A percentile compares a stretch with the other conserved stretches of the same genome.
phyloP scores from a whole-genome alignment of 129 eudicot species.

The Logfia minima region DNA sequence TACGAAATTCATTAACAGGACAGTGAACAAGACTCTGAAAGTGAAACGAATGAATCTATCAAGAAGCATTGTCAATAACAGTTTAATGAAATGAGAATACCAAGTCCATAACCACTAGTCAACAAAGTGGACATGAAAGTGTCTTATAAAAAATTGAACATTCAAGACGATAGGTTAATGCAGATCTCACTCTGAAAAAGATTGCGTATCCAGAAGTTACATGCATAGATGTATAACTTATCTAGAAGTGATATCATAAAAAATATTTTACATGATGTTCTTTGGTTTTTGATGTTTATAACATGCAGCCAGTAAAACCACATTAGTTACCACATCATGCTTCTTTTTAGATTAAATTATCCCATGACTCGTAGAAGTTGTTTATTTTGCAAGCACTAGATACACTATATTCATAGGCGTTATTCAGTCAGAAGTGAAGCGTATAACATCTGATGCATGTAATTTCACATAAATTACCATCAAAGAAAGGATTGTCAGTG shows the following conservation, averaged over 20 bases:
- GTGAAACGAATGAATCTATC: background rate
- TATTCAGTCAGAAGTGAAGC: background rate
- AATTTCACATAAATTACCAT: background rate
- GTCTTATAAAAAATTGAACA: too few species aligned
- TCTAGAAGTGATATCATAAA: background rate
- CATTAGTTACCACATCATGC: constrained; percentile 2
- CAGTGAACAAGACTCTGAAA: background rate
- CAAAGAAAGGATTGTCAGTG: background rate
- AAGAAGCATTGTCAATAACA: background rate
- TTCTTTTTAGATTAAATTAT: background rate
- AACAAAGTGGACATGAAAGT: background rate
- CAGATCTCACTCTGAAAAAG: background rate
- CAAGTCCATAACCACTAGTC: background rate
- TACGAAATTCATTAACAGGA: background rate
- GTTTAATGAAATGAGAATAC: background rate
- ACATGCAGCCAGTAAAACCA: constrained; percentile 7
- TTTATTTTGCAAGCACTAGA: background rate
- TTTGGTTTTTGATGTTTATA: background rate
- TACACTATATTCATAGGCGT: background rate
- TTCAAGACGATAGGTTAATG: background rate
- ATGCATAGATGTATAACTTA: background rate
- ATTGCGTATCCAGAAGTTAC: background rate
- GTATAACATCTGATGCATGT: background rate
- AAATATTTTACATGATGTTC: background rate
- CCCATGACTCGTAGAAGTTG: background rate